phyloP scores from a whole-genome alignment of 2,329 filamentous ascomycete species.

The Alternaria angustiovoidea region DNA sequence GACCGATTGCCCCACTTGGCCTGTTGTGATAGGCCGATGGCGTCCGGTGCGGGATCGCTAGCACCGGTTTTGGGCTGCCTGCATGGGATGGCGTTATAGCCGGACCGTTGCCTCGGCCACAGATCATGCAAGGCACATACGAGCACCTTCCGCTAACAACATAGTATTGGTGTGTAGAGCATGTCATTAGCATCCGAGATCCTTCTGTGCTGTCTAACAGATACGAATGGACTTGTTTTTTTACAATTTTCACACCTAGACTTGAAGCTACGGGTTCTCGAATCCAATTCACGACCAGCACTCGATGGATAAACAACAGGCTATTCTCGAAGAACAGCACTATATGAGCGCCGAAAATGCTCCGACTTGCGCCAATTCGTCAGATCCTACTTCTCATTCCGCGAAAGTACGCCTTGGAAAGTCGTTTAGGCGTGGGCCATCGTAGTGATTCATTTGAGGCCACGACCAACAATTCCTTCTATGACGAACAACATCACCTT shows the following conservation, averaged over 20 bases:
- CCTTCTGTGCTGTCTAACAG: neutral
- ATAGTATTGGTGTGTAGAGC: neutral
- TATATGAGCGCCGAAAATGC: neutral
- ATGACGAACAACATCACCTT: neutral
- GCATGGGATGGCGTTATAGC: constrained; percentile 3
- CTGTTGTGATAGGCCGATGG: neutral
- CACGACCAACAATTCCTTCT: neutral
- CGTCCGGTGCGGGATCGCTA: constrained; percentile 1
- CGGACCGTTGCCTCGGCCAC: constrained; percentile 5
- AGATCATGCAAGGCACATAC: constrained; percentile 7
- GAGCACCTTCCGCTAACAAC: constrained; percentile 6
- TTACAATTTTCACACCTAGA: neutral
- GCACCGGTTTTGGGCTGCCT: constrained; percentile 4
- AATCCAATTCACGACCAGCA: neutral
- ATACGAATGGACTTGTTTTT: neutral
- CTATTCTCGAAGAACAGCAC: neutral
- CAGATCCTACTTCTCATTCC: neutral
- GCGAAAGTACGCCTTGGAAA: neutral
- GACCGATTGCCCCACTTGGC: neutral
- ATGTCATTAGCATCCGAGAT: neutral
- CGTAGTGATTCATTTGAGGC: neutral
- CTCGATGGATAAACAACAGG: neutral
- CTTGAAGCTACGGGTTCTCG: neutral
- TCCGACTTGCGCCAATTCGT: neutral
- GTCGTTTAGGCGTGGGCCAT: neutral